A percentile compares a stretch with the other conserved stretches of the same genome.
phyloP scores from a whole-genome alignment of 1,139 yeast species.

The Geotrichum restrictum region DNA sequence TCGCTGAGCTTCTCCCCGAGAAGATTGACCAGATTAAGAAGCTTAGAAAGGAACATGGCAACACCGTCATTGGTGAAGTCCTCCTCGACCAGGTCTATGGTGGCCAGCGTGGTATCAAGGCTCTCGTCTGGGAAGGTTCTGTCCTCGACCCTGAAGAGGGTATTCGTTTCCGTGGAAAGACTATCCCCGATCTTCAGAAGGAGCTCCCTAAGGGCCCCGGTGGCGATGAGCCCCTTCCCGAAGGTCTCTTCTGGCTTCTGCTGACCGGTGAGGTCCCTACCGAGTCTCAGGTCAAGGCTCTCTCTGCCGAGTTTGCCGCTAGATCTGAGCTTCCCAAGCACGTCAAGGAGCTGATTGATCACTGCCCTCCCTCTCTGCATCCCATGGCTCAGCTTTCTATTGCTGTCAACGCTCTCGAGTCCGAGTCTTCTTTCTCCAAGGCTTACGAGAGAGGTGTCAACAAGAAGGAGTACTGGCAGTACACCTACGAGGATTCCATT shows the following conservation, averaged over 20 bases:
- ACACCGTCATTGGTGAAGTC: slow-evolving; percentile 88
- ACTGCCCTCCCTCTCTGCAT: slow-evolving; percentile 54
- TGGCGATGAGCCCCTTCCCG: slow-evolving; percentile 63
- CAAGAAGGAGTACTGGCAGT: slow-evolving; percentile 67
- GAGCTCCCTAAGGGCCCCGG: slow-evolving; percentile 92
- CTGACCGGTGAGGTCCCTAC: slow-evolving; percentile 62
- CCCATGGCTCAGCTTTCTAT: slow-evolving; percentile 72
- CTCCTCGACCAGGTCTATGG: slow-evolving; percentile 96
- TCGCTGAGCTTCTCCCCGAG: slow-evolving; percentile 87
- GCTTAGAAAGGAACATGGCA: slow-evolving; percentile 83
- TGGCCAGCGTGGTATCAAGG: slow-evolving; percentile 99
- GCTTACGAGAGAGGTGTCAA: slow-evolving; percentile 66
- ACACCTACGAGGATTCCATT: slow-evolving; percentile 61
- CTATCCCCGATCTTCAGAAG: slow-evolving; percentile 91
- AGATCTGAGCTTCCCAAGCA: slow-evolving; percentile 56
- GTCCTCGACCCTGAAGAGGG: slow-evolving; percentile 98
- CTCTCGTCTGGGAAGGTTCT: slow-evolving; percentile 98
- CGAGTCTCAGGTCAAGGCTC: slow-evolving; percentile 50
- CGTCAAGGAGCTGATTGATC: slow-evolving; percentile 50
- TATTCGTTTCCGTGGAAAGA: slow-evolving; percentile 95
- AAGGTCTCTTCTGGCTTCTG: slow-evolving; percentile 60
- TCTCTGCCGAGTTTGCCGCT: slow-evolving; percentile 56
- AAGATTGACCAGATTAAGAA: slow-evolving; percentile 89
- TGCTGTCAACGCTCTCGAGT: slow-evolving; percentile 62
- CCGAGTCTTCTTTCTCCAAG: slow-evolving; percentile 56